Evolutionary conservation across 1,139 yeast species (phyloP), one percentile per base, ranked within the genome.

Genomic region (Yamadazyma siamensis): DNA sequence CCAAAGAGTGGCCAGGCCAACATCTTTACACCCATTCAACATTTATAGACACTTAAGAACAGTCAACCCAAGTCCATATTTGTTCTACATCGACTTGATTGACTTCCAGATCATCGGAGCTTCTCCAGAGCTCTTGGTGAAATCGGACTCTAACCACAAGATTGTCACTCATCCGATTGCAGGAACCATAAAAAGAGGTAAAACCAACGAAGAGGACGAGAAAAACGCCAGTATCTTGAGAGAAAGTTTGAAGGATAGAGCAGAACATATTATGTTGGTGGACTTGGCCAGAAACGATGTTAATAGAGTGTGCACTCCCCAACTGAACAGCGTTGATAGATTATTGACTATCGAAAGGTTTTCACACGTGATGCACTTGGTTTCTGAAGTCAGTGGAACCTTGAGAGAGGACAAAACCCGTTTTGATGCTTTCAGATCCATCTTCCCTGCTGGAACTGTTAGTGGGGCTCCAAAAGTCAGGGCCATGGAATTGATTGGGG

Each of bases 371-470:
- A 89, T 89, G 82, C 98, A 91, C 59, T 68, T 91, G 48, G 96
- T 89, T 4, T 85, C 95, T 3, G 94, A 91, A 57, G 97, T 91
- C 11, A 82, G 94, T 41, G 98, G 98, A 15, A 87, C 81, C 2
- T 66, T 91, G 46, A 74, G 98, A 52, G 60, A 68, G 0, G 97
- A 76, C 39, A 81, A 86, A 64, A 81, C 94, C 12, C 71, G 97
- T 43, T 91, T 91, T 52, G 98, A 91, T 61, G 98, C 98, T 0
- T 88, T 91, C 59, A 75, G 98, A 54, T 88, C 96, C 6, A 86
- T 91, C 36, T 91, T 91, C 76, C 98, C 98, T 14, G 98, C 98
- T 2, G 98, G 98, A 26, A 91, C 98, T 1, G 97, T 91, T 10
- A 82, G 95, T 39, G 98, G 98, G 23, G 97, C 98, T 1, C 98